phyloP scores from a whole-genome alignment of 768 basidiomycete genomes.

The Exsudoporus frostii region DNA sequence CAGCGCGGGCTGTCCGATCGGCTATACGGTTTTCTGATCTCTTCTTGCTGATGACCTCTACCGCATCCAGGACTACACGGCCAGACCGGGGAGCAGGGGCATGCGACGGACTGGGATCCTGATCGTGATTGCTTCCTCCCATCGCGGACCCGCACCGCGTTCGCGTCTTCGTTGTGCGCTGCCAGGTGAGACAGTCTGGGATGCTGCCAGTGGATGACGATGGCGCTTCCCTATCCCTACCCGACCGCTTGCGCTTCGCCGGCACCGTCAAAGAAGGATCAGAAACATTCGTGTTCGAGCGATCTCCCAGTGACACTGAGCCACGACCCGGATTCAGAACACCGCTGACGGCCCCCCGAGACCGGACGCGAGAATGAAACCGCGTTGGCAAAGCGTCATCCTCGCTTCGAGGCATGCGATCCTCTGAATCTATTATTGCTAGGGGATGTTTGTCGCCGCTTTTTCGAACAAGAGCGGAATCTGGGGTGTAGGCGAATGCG shows the following conservation, averaged over 20 bases:
- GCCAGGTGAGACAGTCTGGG: neutral
- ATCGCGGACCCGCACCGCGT: neutral
- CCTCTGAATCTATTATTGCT: neutral
- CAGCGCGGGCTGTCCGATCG: neutral
- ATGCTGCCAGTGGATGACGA: neutral
- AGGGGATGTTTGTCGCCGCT: neutral
- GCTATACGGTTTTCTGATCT: too few relatives aligned
- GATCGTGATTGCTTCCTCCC: neutral
- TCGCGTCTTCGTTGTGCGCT: neutral
- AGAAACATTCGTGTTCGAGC: neutral
- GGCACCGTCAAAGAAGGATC: neutral
- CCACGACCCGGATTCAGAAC: neutral
- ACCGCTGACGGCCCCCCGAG: neutral
- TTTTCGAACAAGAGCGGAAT: neutral
- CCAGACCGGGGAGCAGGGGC: neutral
- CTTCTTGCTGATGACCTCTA: slow-evolving; percentile 15
- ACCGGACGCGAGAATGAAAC: neutral
- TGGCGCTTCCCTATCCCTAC: neutral
- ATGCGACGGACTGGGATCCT: neutral
- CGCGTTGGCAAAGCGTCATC: slow-evolving; percentile 10
- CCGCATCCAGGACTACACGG: slow-evolving; percentile 17
- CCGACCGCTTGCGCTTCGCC: slow-evolving; percentile 1
- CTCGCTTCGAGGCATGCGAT: neutral
- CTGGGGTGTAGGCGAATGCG: slow-evolving; percentile 19
- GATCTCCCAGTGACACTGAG: neutral